phyloP scores from a whole-genome alignment of 768 basidiomycete species.

The Phaeotremella fagi region DNA sequence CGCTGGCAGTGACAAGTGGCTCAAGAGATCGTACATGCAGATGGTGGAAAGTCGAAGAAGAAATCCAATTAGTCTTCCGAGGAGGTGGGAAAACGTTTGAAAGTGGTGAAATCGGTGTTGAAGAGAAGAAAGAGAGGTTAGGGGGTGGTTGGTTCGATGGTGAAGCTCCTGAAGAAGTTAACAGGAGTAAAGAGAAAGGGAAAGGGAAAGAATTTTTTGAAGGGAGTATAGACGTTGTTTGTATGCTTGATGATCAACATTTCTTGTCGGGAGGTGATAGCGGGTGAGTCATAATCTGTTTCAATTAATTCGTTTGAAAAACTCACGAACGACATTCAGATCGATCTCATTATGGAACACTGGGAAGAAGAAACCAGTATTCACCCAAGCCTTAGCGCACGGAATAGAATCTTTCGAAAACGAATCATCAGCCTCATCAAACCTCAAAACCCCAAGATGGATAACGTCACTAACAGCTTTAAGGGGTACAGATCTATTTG shows the following conservation, averaged over 20 bases:
- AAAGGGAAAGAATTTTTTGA: slow-evolving; percentile 64
- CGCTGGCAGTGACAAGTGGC: slow-evolving; percentile 80
- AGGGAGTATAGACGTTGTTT: slow-evolving; percentile 84
- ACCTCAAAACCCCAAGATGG: slow-evolving; percentile 83
- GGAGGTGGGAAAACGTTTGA: slow-evolving; percentile 77
- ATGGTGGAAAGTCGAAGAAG: slow-evolving; percentile 95
- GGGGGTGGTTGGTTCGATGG: slow-evolving; percentile 44
- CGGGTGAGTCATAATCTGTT: slow-evolving; percentile 61
- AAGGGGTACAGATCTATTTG: slow-evolving; percentile 85
- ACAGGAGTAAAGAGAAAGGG: slow-evolving; percentile 45
- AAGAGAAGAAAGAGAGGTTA: slow-evolving; percentile 61
- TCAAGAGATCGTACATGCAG: slow-evolving; percentile 84
- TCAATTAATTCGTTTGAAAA: not conserved
- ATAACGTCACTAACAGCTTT: slow-evolving; percentile 77
- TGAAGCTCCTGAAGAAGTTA: slow-evolving; percentile 55
- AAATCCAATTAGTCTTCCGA: slow-evolving; percentile 90
- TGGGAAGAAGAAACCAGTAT: slow-evolving; percentile 90
- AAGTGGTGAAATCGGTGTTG: slow-evolving; percentile 61
- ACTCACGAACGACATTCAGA: slow-evolving; percentile 50
- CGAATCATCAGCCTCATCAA: slow-evolving; percentile 61
- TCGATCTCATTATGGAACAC: slow-evolving; percentile 91
- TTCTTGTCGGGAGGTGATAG: slow-evolving; percentile 94
- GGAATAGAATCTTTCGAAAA: slow-evolving; percentile 54
- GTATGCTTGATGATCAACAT: slow-evolving; percentile 90
- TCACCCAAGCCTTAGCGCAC: slow-evolving; percentile 78